phyloP scores from a whole-genome alignment of 2,329 filamentous ascomycete species.

The Scolecobasidium constrictum region DNA sequence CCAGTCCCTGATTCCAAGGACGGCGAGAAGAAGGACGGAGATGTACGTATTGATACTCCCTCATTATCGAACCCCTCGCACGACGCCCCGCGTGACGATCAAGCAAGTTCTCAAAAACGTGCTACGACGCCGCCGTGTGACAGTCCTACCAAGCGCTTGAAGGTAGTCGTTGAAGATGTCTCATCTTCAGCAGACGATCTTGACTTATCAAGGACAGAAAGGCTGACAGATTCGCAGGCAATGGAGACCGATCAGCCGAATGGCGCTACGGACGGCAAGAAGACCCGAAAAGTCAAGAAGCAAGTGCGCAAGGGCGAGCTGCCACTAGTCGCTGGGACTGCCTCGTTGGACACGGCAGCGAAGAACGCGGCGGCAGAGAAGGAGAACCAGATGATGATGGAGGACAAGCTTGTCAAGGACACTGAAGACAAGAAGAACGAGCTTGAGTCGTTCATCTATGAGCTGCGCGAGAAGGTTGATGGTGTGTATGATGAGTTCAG shows the following conservation, averaged over 20 bases:
- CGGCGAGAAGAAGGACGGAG: conserved; percentile 48
- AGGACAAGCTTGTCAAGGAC: conserved; percentile 96
- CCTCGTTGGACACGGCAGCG: conserved; percentile 58
- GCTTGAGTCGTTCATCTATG: conserved; percentile 95
- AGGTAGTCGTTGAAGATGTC: neutral
- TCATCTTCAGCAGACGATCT: neutral
- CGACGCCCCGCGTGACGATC: neutral
- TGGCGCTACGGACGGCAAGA: conserved; percentile 39
- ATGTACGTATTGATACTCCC: conserved; percentile 47
- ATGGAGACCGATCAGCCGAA: conserved; percentile 68
- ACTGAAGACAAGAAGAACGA: conserved; percentile 99
- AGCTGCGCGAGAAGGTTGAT: conserved; percentile 89
- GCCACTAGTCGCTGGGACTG: conserved; percentile 72
- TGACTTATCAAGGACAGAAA: conserved; percentile 11
- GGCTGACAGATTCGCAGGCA: conserved; percentile 42
- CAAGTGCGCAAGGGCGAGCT: conserved; percentile 96
- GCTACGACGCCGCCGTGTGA: neutral
- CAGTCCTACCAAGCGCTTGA: neutral
- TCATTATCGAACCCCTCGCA: neutral
- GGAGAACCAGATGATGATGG: conserved; percentile 86
- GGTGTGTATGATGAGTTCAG: conserved; percentile 83
- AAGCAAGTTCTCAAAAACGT: neutral
- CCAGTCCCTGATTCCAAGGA: conserved; percentile 64
- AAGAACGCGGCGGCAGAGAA: conserved; percentile 66
- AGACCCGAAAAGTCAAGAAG: conserved; percentile 98